Base-by-base conservation (phyloP, 176 grass and related monocot genomes). In the Juncus inflexus region DNA sequence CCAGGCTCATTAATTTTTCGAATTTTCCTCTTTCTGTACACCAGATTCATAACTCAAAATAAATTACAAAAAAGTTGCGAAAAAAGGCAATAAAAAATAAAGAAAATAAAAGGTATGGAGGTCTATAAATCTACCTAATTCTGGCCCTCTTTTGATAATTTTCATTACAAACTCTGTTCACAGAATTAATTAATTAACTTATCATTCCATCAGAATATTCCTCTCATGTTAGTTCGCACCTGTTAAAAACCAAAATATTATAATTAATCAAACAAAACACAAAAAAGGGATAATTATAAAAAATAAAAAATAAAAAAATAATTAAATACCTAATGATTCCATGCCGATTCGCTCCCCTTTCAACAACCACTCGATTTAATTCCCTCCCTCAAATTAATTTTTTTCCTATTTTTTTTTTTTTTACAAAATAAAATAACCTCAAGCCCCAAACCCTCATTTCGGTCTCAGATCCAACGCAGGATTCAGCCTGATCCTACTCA, bases 1-100 rank as follows among this genome's bases (percentile, higher is more conserved):
- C 19, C 19, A 28, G 60, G 62, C 63, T 39, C 42, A 40, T 68
- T 15, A 74, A 68, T 69, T 28, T 71, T 58, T 52, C 40, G 75
- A 84, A 59, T 78, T 81, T 76, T 2, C 70, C 62, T 80, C 76
- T 62, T 74, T 52, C 72, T 90, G 76, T 86, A 90, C 90, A 90
- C 55, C 8, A 41, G 77, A 66, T 72, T 83, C 61, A 61, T 52
- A 55, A 53, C 57, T 67, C 66, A 73, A 64, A 69, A 52, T 54
- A 69, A 7, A 37, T 7, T 58, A 61, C n/a, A 78, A 41, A 61
- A 41, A 74, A 57, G 50, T 63, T 28, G 1, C 19, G 19, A 28
- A 28, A 28, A 28, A 28, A 72, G 60, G 74, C 50, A 40, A 35
- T 67, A 77, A 12, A 40, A 51, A 63, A 65, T 57, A 77, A 51